Percentiles rank a stretch among this genome's conserved stretches.
These are phyloP conservation scores for Ceratocystis alfenasii DNA, from an alignment of 2,329 filamentous ascomycete species.

Conservation along the genomic window DNA sequence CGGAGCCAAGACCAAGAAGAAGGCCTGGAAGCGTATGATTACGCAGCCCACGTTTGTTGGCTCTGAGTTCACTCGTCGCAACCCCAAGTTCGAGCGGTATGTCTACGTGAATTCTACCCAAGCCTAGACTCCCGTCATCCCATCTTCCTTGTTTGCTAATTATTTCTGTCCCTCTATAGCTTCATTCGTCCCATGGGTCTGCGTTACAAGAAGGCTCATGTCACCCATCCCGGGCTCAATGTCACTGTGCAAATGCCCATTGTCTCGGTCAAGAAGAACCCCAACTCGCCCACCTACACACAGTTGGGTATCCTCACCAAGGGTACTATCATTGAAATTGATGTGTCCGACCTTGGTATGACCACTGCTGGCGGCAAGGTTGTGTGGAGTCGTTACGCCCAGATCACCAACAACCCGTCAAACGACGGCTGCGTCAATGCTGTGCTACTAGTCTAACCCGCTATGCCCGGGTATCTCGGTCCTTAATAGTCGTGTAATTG, in stretches of 20 bases:
- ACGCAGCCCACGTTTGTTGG: constrained; percentile 62
- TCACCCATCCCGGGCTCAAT: constrained; percentile 62
- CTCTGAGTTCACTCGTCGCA: constrained; percentile 74
- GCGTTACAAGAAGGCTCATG: constrained; percentile 42
- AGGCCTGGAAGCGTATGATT: constrained; percentile 61
- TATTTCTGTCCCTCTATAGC: constrained; percentile 33
- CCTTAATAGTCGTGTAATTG: neutral
- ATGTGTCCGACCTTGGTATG: constrained; percentile 81
- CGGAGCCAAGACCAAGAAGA: constrained; percentile 86
- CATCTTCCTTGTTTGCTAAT: constrained; percentile 36
- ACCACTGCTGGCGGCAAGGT: constrained; percentile 88
- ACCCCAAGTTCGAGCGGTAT: constrained; percentile 59
- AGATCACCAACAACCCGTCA: constrained; percentile 48
- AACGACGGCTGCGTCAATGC: constrained; percentile 38
- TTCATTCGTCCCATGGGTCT: constrained; percentile 42
- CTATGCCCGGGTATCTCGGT: neutral
- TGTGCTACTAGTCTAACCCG: constrained; percentile 28
- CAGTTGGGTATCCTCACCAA: constrained; percentile 83
- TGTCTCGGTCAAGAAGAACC: constrained; percentile 53
- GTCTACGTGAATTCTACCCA: neutral
- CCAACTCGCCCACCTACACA: constrained; percentile 81
- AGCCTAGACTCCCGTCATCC: neutral
- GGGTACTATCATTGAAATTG: constrained; percentile 73
- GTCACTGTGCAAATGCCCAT: constrained; percentile 83
- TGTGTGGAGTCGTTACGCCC: constrained; percentile 78